Evolutionary conservation across 2,329 filamentous ascomycete species (phyloP), one percentile per base, ranked within the genome.

Genomic region (Chaetomium sp.): DNA sequence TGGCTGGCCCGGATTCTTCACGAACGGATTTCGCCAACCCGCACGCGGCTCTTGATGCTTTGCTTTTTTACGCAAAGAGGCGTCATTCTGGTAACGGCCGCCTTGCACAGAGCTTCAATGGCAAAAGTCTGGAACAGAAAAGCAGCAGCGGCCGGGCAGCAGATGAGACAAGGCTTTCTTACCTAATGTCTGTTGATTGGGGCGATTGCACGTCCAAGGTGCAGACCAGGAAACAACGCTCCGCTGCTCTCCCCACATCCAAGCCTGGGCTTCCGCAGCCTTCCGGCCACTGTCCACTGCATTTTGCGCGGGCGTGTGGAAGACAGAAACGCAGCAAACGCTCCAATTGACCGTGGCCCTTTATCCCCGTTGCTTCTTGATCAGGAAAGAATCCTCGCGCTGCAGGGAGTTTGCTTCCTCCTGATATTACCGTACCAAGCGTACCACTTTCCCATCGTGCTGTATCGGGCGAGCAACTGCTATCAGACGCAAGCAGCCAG

Each of bases 331-430:
- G 27, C 35, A 11, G 49, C 44, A 45, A 55, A 43, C 47, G n/a
- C 37, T 47, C 55, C 47, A 55, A 57, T 47, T 53, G 52, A 55
- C 35, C 37, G 27, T 14, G 35, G 43, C n/a, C 44, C 37, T 11
- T 51, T n/a, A 27, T 42, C 40, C 12, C 5, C 40, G 42, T 51
- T 34, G 27, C 14, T 47, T 52, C 54, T 57, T 49, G 33, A 57
- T 55, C 11, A 37, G 54, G 54, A 55, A 47, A 36, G 40, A 46
- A 49, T 49, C 49, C 35, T 49, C 49, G 43, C 11, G 19, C 12
- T 7, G 46, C 34, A 42, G 53, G 43, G 54, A 54, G 42, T 46
- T 52, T 54, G 57, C 40, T 56, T 52, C 55, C 44, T 52, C 27
- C 27, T 43, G 42, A 54, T 41, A 52, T 52, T 50, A 35, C 48